Conservation (phyloP, 305 asterid genomes). For the Fraxinus paxiana region DNA sequence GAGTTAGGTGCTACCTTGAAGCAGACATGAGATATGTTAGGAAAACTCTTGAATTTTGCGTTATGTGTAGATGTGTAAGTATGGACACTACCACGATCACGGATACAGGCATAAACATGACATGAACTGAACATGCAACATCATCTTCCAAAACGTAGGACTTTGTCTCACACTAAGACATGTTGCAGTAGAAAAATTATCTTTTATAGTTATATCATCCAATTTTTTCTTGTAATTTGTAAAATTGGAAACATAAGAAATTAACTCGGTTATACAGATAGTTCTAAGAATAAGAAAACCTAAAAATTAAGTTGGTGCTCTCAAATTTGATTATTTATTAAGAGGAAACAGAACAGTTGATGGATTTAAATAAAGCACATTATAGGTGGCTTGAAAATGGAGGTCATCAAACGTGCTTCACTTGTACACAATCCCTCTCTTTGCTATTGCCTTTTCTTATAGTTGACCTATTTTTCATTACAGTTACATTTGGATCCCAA, state of each 20-base stretch:
- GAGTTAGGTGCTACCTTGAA: constrained; percentile 5
- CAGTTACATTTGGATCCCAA: not conserved
- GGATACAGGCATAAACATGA: not conserved
- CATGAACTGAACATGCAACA: not conserved
- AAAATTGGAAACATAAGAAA: not conserved
- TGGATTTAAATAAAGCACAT: not conserved
- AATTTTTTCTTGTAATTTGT: not conserved
- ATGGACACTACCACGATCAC: not conserved
- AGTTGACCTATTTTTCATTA: not conserved
- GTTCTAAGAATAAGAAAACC: not conserved
- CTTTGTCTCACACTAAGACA: not conserved
- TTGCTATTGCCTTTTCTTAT: not conserved
- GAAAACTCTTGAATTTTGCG: not conserved
- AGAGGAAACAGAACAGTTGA: not conserved
- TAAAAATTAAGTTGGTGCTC: not conserved
- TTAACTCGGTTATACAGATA: not conserved
- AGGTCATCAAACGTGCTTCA: not conserved
- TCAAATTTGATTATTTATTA: not conserved
- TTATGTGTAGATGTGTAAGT: not conserved
- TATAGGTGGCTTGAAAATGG: not conserved
- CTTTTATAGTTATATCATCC: not conserved
- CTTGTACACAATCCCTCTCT: not conserved
- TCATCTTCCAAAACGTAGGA: not conserved
- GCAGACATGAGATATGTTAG: constrained; percentile 1
- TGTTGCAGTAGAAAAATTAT: not conserved